These are phyloP conservation scores for Sphenostylis stenocarpa DNA, from an alignment of 306 rosid genomes.

Conservation along the genomic window DNA sequence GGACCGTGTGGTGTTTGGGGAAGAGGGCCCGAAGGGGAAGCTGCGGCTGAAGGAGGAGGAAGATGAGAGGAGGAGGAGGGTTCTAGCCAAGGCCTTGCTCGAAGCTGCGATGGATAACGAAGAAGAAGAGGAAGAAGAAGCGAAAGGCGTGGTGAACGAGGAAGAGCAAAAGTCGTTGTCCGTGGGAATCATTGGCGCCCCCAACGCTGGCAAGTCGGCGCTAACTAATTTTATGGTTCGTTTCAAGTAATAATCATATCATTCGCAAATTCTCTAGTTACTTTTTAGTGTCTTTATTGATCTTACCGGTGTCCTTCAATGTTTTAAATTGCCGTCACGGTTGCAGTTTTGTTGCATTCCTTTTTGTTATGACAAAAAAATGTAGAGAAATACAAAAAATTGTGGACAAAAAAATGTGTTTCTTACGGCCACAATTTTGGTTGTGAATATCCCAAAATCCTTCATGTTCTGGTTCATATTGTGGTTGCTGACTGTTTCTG, in stretches of 20 bases:
- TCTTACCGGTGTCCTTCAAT: neutral
- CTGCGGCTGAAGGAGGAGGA: slow-evolving; percentile 54
- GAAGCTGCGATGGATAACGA: slow-evolving; percentile 61
- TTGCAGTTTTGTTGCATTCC: neutral
- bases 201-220: slow-evolving; percentile 94
- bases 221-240: slow-evolving; percentile 84
- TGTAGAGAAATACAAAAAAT: neutral
- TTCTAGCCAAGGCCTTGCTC: slow-evolving; percentile 75
- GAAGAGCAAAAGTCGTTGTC: slow-evolving; percentile 86
- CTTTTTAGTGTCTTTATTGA: neutral
- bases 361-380: neutral
- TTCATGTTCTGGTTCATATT: neutral
- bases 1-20: slow-evolving; percentile 47
- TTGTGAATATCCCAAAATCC: neutral
- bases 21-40: slow-evolving; percentile 41
- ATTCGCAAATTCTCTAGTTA: neutral
- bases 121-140: slow-evolving; percentile 41
- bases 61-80: slow-evolving; percentile 49
- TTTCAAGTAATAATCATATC: neutral
- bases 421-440: neutral
- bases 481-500: neutral
- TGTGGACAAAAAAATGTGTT: neutral
- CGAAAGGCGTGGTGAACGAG: slow-evolving; percentile 52
- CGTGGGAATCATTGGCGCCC: slow-evolving; percentile 92
- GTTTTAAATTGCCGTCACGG: neutral